phyloP scores from a whole-genome alignment of 768 basidiomycete genomes.

The Suillus brevipes region DNA sequence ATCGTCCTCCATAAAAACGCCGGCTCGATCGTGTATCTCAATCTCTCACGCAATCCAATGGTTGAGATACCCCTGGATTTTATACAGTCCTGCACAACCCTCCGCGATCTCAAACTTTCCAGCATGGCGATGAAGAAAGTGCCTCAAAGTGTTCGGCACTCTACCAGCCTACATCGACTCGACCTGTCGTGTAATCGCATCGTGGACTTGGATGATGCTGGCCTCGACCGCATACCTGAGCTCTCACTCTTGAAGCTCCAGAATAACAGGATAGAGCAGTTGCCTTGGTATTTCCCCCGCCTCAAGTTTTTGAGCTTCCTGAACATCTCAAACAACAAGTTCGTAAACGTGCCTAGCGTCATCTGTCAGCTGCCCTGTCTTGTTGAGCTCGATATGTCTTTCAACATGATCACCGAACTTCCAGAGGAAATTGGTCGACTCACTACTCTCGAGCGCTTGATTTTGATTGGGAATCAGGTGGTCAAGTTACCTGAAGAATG shows the following conservation, averaged over 20 bases:
- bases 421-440: slow-evolving; percentile 80
- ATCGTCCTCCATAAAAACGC: slow-evolving; percentile 84
- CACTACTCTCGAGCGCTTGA: slow-evolving; percentile 63
- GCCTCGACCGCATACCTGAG: slow-evolving; percentile 71
- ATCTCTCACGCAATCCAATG: slow-evolving; percentile 92
- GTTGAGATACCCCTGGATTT: slow-evolving; percentile 96
- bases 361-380: slow-evolving; percentile 75
- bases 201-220: slow-evolving; percentile 82
- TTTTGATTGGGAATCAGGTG: slow-evolving; percentile 86
- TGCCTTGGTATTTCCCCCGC: slow-evolving; percentile 84
- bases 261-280: slow-evolving; percentile 87
- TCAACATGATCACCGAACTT: slow-evolving; percentile 83
- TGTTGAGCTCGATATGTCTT: slow-evolving; percentile 88
- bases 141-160: slow-evolving; percentile 79
- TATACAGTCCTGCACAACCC: slow-evolving; percentile 79
- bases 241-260: slow-evolving; percentile 72
- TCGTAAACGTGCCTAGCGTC: slow-evolving; percentile 69
- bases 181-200: slow-evolving; percentile 94
- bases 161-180: slow-evolving; percentile 69
- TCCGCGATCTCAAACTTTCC: slow-evolving; percentile 83
- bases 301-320: slow-evolving; percentile 70
- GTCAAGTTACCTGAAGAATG: slow-evolving; percentile 67
- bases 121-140: slow-evolving; percentile 96
- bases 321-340: slow-evolving; percentile 97
- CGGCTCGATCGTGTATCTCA: slow-evolving; percentile 78